phyloP scores from a whole-genome alignment of 163 green algal genomes.

The Scenedesmus sp. region DNA sequence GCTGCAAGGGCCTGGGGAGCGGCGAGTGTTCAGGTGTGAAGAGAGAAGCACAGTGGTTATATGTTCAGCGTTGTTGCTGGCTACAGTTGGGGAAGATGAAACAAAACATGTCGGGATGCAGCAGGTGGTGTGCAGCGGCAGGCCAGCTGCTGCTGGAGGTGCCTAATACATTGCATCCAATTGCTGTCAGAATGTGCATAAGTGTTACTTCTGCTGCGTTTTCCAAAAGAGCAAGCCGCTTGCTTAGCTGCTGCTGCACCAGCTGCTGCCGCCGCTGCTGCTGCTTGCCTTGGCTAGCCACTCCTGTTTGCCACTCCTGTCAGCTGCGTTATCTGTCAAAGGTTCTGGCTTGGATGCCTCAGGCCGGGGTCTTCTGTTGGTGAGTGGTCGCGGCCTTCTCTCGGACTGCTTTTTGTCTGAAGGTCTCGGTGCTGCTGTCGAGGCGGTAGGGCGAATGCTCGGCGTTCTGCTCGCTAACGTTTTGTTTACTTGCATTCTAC shows the following conservation, averaged over 20 bases:
- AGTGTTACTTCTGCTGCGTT: background rate
- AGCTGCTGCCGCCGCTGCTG: background rate
- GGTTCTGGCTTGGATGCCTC: background rate
- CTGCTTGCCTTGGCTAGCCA: background rate
- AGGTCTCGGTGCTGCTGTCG: background rate
- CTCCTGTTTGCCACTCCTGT: background rate
- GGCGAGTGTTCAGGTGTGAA: background rate
- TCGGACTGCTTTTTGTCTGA: background rate
- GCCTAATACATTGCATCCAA: background rate
- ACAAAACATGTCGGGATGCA: background rate
- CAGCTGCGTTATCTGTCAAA: background rate
- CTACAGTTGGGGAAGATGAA: no score
- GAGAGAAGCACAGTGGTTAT: no score
- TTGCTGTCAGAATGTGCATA: background rate
- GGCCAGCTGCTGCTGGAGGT: background rate
- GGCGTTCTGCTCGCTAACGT: background rate
- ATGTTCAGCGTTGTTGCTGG: no score
- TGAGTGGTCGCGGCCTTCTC: background rate
- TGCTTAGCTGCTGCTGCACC: background rate
- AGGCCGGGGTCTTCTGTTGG: no score
- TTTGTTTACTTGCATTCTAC: background rate
- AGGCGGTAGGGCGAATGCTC: background rate
- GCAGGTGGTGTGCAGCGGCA: background rate
- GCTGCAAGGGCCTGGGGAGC: constrained; percentile 77
- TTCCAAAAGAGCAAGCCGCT: background rate